Evolutionary conservation across 352 stramenopile genomes (phyloP), one percentile per base, ranked within the genome.

Genomic region (Phytopythium montanum): DNA sequence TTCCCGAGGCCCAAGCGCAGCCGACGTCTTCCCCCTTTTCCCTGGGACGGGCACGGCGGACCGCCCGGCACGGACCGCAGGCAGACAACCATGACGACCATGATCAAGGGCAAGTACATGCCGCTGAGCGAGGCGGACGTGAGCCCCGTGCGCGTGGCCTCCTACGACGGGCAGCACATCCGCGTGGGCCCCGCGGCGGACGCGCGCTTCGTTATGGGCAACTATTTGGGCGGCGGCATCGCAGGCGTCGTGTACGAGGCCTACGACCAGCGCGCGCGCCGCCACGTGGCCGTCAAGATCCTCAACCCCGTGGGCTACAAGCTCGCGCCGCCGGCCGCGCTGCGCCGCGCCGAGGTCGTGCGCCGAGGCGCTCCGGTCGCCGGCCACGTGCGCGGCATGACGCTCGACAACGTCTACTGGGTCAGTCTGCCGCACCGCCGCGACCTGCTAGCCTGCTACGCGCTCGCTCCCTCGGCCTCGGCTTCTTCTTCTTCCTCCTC

Each of bases 281-380:
- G 84, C 18, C 81, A 88, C 38, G 84, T 98, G 28, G 95, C 96
- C 33, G 94, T 99, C 55, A 99, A 99, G 76, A 98, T 98, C 60
- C 73, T 99, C 21, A 98, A 99, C 67, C 95, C 96, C 10, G 94
- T 98, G 39, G 92, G 94, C 59, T 98, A 98, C 70, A 95, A 97
- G 54, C 81, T 98, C 41, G 73, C 90, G 25, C 79, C 83, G 25
- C 68, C 85, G 0, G 77, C 83, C 18, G 70, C 79, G 18, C 65
- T 98, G 18, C 73, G 86, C 7, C 81, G 88, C 36, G 92, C 75
- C 44, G 90, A 98, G 42, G 78, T 98, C 41, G 75, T 98, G n/a
- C 84, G 87, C 49, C 71, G 75, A 25, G 84, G 84, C 19, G 68
- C 70, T 8, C 81, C 84, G 0, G 61, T 88, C 5, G 44, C 77